phyloP scores from a whole-genome alignment of 257 asterid genomes.

The Pogostemon cablin region DNA sequence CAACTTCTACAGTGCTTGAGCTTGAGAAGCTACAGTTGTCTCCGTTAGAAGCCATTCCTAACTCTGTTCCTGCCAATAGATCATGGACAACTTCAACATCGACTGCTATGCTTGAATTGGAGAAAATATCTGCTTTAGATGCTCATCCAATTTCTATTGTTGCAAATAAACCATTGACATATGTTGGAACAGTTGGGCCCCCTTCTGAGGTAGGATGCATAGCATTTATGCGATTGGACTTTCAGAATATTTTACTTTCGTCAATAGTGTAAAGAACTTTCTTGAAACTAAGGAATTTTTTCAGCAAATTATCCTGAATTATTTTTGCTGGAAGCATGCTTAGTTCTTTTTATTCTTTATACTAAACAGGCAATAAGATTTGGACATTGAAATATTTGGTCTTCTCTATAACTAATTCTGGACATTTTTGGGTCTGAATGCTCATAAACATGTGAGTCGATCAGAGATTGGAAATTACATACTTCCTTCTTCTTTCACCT shows the following conservation, averaged over 20 bases:
- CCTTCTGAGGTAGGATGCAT: conserved; percentile 61
- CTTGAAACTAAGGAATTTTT: conserved; percentile 12
- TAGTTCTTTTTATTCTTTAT: conserved; percentile 7
- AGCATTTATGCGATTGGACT: background rate
- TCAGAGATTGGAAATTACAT: conserved; percentile 12
- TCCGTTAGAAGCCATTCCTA: conserved; percentile 61
- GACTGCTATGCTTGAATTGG: conserved; percentile 64
- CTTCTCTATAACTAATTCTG: background rate
- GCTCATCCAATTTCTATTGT: conserved; percentile 53
- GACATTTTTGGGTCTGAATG: background rate
- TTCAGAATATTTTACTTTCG: background rate
- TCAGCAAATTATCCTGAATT: conserved; percentile 23
- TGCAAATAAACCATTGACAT: conserved; percentile 57
- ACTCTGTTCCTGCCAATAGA: conserved; percentile 53
- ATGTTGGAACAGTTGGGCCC: conserved; percentile 50
- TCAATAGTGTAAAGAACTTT: conserved; percentile 7
- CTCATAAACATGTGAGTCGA: background rate
- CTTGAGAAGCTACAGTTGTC: conserved; percentile 64
- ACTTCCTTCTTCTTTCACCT: conserved; percentile 10
- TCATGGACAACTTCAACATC: conserved; percentile 56
- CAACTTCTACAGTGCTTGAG: conserved; percentile 62
- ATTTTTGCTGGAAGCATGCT: conserved; percentile 12
- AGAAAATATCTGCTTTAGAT: conserved; percentile 60
- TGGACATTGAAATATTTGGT: background rate
- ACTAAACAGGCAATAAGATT: conserved; percentile 18